Base-by-base conservation (phyloP, 805 yeast genomes). In the Starmera caribaea region DNA sequence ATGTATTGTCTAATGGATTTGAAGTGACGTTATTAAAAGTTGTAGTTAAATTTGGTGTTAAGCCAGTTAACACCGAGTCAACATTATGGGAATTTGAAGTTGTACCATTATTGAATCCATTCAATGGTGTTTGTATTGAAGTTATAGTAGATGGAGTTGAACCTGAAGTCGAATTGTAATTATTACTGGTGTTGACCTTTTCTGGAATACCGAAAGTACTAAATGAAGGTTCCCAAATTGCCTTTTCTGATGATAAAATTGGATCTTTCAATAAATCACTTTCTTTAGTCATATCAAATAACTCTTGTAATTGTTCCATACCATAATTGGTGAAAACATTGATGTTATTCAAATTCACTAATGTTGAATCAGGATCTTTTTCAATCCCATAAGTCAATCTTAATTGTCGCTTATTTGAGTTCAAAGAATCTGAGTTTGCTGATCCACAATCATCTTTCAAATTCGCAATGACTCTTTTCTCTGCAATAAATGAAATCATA, bases 151-250 rank as follows among this genome's bases (percentile, higher is more conserved):
- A 24, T 9, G 30, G 26, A 17, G 30, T 27, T 24, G 17, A 16
- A 36, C 36, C 12, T 17, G 28, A 2, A 21, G 6, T 21, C 8
- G 26, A 21, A 21, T 21, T 21, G 8, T 7, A 21, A 21, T 21
- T 5, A 21, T 21, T 21, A 21, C 29, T 13, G 28, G 28, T 15
- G 32, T 29, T 32, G 35, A 29, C 8, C 27, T 14, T 13, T 29
- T 29, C 31, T 29, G n/a, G 14, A 10, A 14, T 29, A 13, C 14
- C n/a, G 7, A 13, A 16, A 15, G 21, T 24, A 11, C 35, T 43
- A 30, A 45, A 46, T 3, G 48, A 41, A 13, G 44, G 50, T 24
- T 49, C 50, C 56, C 55, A 51, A 10, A 53, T 47, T 26, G 47
- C n/a, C 16, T 38, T 33, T 3, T 46, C 48, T 10, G 42, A 30